Base-by-base conservation (phyloP, 148 eudicot species). In the Camellia lanceoleosa region DNA sequence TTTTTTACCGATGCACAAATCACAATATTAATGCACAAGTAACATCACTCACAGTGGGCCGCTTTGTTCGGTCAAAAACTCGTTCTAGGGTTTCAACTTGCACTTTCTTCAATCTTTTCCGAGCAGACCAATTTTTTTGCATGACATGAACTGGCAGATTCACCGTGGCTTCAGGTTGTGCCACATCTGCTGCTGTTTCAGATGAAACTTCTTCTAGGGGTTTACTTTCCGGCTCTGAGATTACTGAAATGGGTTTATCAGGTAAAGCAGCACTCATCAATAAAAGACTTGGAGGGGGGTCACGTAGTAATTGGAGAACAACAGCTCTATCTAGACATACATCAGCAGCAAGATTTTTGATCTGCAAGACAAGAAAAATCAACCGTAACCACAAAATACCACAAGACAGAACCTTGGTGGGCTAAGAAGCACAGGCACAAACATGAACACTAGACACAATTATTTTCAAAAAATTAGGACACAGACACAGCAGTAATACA, bases 241-340 rank as follows among this genome's bases (percentile, higher is more conserved):
- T 73, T 72, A 64, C 67, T 77, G 90, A 73, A 74, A 77, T 81
- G 60, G 89, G 91, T 81, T 87, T 84, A 75, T 93, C 97, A 38
- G 98, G 98, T 76, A 96, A 89, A 75, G 92, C 74, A 60, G 97
- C 95, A 78, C 95, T 89, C 91, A 96, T 16, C 86, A 96, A 73
- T 73, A 96, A 81, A 46, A 96, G 98, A 74, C 84, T 83, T 38
- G 99, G 97, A 76, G 99, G 99, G 46, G 99, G 99, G 18, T 95
- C 92, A 10, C 98, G 98, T 38, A 95, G 91, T 85, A 95, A 67
- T 78, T 91, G 81, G 62, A 95, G 93, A 83, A 95, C 97, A 83
- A 91, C 30, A 58, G 98, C 89, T 87, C 98, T 85, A 84, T 93
- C 99, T 47, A 95, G 92, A 80, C 97, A 89, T 75, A 93, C 80